Evolutionary conservation across 23 red algal species (phyloP), one percentile per base, ranked within the genome.

Genomic region (Chondrus crispus): DNA sequence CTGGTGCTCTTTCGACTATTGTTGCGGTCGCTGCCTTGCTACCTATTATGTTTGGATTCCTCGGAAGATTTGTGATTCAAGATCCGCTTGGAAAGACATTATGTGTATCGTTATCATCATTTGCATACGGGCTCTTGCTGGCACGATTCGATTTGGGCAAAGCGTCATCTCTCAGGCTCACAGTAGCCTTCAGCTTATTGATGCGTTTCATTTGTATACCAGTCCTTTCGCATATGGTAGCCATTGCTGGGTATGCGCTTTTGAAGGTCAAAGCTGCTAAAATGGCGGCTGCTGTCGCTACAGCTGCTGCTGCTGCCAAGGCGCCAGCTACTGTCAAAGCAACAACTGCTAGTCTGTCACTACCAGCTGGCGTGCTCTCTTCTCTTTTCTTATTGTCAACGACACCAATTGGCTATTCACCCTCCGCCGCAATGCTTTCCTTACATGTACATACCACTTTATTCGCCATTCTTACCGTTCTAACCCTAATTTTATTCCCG

Each of bases 361-460:
- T 90, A 24, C 72, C 71, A 29, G 51, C 72, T 28, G 87, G 46
- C 10, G 74, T 81, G 5, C 87, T 90, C 40, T 90, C 87, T 36
- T 90, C 87, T 33, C 30, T 90, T 9, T 90, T 90, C 44, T 90
- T 90, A 54, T 54, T 90, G 16, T 90, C 87, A 19, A 68, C 87
- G 35, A 90, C 87, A 2, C 86, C 87, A 22, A 55, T 81, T 20
- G 71, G 87, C 16, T 90, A 74, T 78, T 90, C 87, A 36, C 87
- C 87, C 20, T 90, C 87, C 2, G 71, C 74, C 3, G 87, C 87
- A 45, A 79, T 80, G 87, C 87, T 90, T 6, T 90, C 87, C n/a
- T 63, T 81, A 50, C 47, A 90, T 37, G 69, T 90, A 24, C 87
- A 90, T 68, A 90, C 87, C 22, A 90, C 87, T 48, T 19, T 90